These are phyloP conservation scores for Ambrosiella cleistominuta DNA, from an alignment of 2,329 filamentous ascomycete species.

Conservation along the genomic window DNA sequence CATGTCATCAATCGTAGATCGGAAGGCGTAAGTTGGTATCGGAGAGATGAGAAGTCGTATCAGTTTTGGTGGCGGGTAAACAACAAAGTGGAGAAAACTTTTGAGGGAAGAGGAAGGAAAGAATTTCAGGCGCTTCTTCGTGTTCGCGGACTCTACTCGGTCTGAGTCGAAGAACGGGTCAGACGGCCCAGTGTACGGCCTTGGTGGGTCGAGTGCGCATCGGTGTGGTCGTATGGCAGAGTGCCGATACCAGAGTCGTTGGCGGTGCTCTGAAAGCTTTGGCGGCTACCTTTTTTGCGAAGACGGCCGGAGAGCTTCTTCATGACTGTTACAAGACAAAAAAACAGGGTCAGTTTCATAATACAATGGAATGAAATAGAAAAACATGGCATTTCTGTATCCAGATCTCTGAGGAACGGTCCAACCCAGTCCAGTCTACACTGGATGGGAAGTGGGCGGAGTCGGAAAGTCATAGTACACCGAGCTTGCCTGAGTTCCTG, in stretches of 20 bases:
- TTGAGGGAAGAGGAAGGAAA: slow-evolving; percentile 1
- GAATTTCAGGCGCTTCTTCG: neutral
- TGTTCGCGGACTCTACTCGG: neutral
- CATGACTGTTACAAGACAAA: slow-evolving; percentile 10
- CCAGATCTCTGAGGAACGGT: too few species aligned
- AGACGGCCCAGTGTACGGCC: slow-evolving; percentile 4
- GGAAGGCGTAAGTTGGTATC: neutral
- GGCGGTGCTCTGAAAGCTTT: slow-evolving; percentile 8
- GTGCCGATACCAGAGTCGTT: slow-evolving; percentile 13
- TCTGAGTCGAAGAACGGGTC: slow-evolving; percentile 4
- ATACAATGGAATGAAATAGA: neutral
- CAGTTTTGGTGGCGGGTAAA: neutral
- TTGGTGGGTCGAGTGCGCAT: slow-evolving; percentile 3
- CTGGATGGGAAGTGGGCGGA: slow-evolving; percentile 2
- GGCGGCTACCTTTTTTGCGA: slow-evolving; percentile 6
- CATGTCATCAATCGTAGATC: slow-evolving; percentile 12
- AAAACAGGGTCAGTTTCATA: neutral
- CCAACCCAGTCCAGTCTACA: neutral
- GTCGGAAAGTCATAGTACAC: slow-evolving; percentile 5
- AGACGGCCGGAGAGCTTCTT: slow-evolving; percentile 11
- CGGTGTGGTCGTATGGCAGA: slow-evolving; percentile 5
- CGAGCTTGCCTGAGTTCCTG: neutral
- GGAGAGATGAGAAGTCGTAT: neutral
- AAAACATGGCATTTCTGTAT: neutral
- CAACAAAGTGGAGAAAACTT: too few species aligned